Evolutionary conservation across 257 asterid species (phyloP).

Genomic region (Anisodus tanguticus): DNA sequence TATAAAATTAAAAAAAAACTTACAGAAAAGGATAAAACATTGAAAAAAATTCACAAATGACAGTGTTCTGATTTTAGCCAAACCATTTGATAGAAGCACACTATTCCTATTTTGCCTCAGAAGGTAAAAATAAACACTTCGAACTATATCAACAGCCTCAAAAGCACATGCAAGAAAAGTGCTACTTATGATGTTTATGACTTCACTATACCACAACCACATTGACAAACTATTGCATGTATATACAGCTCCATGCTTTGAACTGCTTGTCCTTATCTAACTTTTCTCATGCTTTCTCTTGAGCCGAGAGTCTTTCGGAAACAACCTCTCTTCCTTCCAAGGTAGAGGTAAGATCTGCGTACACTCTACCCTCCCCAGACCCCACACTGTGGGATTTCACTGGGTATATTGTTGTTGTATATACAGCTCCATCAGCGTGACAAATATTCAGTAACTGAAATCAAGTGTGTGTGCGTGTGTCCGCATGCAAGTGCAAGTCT

Average conservation of each 20-base stretch:
- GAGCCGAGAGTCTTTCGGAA: no score
- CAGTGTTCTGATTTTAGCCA: not conserved
- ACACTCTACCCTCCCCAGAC: no score
- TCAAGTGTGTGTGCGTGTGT: not conserved
- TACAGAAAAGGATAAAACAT: not conserved
- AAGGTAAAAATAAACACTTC: not conserved
- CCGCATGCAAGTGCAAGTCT: no score
- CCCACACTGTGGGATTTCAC: no score
- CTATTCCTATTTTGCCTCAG: not conserved
- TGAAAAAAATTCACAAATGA: not conserved
- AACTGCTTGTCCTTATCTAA: no score
- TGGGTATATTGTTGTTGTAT: not conserved
- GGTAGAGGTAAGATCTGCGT: no score
- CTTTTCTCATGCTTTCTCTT: no score
- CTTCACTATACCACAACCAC: no score
- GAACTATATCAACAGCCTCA: not conserved
- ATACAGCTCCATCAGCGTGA: not conserved
- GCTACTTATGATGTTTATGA: not conserved
- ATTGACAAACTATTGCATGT: not conserved
- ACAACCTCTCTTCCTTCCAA: no score
- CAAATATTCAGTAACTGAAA: not conserved
- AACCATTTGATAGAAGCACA: not conserved
- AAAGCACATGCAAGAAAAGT: not conserved
- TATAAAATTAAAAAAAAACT: not conserved
- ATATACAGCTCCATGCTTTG: not conserved